These are phyloP conservation scores for Chaetomium sp. DNA, from an alignment of 2,329 filamentous ascomycete genomes.

Conservation along the genomic window DNA sequence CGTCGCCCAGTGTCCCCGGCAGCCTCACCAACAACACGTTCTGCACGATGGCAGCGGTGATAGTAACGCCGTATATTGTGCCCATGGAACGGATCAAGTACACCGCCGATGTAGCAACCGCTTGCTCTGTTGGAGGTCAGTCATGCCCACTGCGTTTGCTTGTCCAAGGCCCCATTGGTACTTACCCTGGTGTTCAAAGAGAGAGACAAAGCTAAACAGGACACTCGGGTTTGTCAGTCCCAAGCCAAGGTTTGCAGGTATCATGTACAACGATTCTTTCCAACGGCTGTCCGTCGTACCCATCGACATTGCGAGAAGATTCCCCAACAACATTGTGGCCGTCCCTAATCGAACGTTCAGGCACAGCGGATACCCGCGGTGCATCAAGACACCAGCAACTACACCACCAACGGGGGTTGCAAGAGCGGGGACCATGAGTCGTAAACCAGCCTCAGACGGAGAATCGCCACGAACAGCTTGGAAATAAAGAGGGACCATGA, in stretches of 20 bases:
- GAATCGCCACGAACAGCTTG: constrained; percentile 59
- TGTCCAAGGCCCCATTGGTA: background rate
- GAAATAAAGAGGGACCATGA: constrained; percentile 66
- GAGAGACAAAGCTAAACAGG: constrained; percentile 57
- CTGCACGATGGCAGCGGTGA: constrained; percentile 57
- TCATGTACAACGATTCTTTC: constrained; percentile 51
- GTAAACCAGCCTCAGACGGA: constrained; percentile 56
- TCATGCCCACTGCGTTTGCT: background rate
- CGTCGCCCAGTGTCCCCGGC: constrained; percentile 42
- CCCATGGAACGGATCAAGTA: constrained; percentile 59
- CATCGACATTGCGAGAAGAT: constrained; percentile 44
- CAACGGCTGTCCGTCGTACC: constrained; percentile 37
- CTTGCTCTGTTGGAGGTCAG: constrained; percentile 47
- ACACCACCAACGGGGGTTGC: constrained; percentile 53
- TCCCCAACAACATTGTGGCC: constrained; percentile 45
- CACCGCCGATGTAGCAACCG: constrained; percentile 55
- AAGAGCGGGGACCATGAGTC: constrained; percentile 57
- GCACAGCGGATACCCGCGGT: constrained; percentile 37
- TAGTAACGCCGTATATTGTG: constrained; percentile 58
- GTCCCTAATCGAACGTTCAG: constrained; percentile 47
- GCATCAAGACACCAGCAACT: constrained; percentile 50
- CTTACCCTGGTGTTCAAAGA: constrained; percentile 55
- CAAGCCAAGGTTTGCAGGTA: constrained; percentile 53
- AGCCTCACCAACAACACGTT: constrained; percentile 50
- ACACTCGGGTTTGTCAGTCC: constrained; percentile 54